Evolutionary conservation across 2,329 filamentous ascomycete species (phyloP).

Genomic region (Talaromyces sp.): DNA sequence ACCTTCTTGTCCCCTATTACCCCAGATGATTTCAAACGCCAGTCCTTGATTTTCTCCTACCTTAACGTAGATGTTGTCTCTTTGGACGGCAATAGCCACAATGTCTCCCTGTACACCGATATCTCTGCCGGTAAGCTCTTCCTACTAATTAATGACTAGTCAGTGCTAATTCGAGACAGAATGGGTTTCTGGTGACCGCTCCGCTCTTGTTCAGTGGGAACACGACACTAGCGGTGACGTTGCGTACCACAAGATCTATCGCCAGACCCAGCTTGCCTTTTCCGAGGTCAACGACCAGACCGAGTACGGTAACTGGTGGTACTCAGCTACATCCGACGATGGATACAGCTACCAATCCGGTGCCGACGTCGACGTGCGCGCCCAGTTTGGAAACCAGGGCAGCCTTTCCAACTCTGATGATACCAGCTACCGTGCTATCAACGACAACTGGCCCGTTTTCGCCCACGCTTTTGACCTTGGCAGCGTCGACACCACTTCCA

Average conservation of each 20-base stretch:
- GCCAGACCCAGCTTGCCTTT: slow-evolving; percentile 45
- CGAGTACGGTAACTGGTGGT: slow-evolving; percentile 54
- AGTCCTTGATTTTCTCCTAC: slow-evolving; percentile 69
- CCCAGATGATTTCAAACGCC: slow-evolving; percentile 60
- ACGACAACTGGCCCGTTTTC: slow-evolving; percentile 49
- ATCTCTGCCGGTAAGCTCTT: slow-evolving; percentile 57
- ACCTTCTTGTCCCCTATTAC: slow-evolving; percentile 69
- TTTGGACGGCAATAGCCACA: slow-evolving; percentile 57
- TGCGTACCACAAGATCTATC: slow-evolving; percentile 57
- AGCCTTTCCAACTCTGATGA: slow-evolving; percentile 44
- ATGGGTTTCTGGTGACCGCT: slow-evolving; percentile 63
- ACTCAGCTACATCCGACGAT: slow-evolving; percentile 41
- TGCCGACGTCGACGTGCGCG: slow-evolving; percentile 43
- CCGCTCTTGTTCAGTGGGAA: slow-evolving; percentile 58
- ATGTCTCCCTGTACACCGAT: slow-evolving; percentile 68
- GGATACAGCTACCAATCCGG: slow-evolving; percentile 47
- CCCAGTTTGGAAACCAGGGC: slow-evolving; percentile 42
- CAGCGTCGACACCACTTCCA: slow-evolving; percentile 31
- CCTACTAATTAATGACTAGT: not conserved
- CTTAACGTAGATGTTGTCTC: slow-evolving; percentile 60
- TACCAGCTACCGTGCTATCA: slow-evolving; percentile 48
- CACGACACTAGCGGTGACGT: slow-evolving; percentile 49
- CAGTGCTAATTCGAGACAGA: slow-evolving; percentile 43
- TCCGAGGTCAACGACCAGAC: slow-evolving; percentile 45
- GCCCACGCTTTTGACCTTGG: slow-evolving; percentile 50